Evolutionary conservation across 768 basidiomycete species (phyloP), one percentile per base, ranked within the genome.

Genomic region (Leucosporidium yakuticum): DNA sequence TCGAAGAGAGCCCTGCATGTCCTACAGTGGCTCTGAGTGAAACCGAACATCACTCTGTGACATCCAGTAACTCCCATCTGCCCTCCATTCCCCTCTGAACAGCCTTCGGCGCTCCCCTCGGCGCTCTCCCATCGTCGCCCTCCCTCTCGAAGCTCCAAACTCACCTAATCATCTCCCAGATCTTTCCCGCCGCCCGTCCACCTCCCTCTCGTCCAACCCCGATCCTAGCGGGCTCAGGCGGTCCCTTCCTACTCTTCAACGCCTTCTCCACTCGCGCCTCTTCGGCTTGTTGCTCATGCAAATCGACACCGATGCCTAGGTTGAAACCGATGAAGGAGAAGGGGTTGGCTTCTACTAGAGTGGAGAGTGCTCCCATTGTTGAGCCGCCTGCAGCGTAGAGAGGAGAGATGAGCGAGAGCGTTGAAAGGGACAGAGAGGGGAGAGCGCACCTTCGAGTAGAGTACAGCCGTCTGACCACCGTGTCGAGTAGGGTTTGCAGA

Each of bases 391-490:
- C 49, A 5, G 48, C 2, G 15, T 20, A 11, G n/a, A 23, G 8
- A 0, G 5, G 23, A 31, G 21, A 12, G n/a, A 3, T 20, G 14
- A 17, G 21, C 20, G n/a, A 6, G 14, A 5, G 8, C 9, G 39
- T n/a, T 3, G 12, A 12, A 54, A 32, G 51, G 50, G 34, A 23
- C 78, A 84, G 54, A 5, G 8, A 2, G 29, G 11, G 54, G 4
- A 29, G n/a, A n/a, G 29, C 63, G 44, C 19, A 72, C 68, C 95
- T 81, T 98, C 95, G 61, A 98, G 77, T 2, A 87, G 88, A 9
- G 95, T 71, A 56, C 88, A 84, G 7, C 92, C 93, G 56, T 91
- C 88, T 68, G 84, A 82, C 94, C 94, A 97, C 14, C 80, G 75
- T 15, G 82, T 76, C 47, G 81, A 77, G 70, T 78, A 81, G 12